A percentile compares a stretch with the other conserved stretches of the same genome.
These are phyloP conservation scores for Letharia lupina DNA, from an alignment of 495 filamentous ascomycete genomes.

Conservation along the genomic window DNA sequence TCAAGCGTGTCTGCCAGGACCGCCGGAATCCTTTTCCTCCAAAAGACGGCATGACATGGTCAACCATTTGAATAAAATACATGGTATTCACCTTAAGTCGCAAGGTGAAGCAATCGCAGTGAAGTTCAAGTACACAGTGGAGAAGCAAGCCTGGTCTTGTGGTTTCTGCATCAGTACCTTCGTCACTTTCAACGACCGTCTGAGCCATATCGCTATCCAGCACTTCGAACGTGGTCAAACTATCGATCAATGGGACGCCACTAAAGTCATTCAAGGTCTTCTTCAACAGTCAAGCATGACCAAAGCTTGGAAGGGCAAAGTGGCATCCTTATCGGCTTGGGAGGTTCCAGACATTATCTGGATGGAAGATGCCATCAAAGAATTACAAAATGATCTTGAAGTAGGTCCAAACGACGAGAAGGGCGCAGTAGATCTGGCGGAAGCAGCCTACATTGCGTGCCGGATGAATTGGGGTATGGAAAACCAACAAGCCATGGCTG, in stretches of 20 bases:
- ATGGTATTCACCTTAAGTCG: background rate
- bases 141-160: slow-evolving; percentile 13
- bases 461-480: background rate
- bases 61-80: slow-evolving; percentile 5
- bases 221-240: slow-evolving; percentile 1
- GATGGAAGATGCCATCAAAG: background rate
- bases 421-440: background rate
- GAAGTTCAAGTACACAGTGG: slow-evolving; percentile 2
- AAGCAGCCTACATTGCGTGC: slow-evolving; percentile 1
- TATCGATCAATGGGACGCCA: slow-evolving; percentile 6
- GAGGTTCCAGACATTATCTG: background rate
- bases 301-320: background rate
- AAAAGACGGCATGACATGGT: slow-evolving; percentile 5
- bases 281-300: slow-evolving; percentile 5
- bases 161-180: slow-evolving; percentile 7
- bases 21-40: background rate
- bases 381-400: slow-evolving; percentile 7
- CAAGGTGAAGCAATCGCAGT: slow-evolving; percentile 2
- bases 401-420: background rate
- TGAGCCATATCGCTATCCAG: slow-evolving; percentile 11
- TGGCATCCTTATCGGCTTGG: background rate
- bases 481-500: background rate
- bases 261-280: slow-evolving; percentile 12
- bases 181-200: background rate
- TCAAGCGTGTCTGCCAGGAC: background rate